Conservation (phyloP, 371 early-diverging fungal genomes). For the Paraphysoderma sedebokerense region DNA sequence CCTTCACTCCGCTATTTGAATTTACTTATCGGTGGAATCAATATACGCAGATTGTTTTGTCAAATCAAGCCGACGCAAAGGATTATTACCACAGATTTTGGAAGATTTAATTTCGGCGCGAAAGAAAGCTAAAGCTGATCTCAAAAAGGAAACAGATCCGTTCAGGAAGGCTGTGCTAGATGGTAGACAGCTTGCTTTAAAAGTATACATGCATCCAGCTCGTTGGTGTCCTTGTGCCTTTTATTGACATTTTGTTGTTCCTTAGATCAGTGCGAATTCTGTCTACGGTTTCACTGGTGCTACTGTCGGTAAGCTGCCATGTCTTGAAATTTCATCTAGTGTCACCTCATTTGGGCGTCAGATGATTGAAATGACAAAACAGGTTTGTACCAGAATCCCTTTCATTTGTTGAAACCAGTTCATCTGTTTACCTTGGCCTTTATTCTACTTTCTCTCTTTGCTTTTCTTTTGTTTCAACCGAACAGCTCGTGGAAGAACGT, state of each 20-base stretch:
- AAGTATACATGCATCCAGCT: conserved; percentile 21
- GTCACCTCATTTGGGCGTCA: conserved; percentile 96
- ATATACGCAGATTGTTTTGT: conserved; percentile 62
- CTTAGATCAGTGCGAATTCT: conserved; percentile 92
- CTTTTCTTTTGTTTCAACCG: too few relatives aligned
- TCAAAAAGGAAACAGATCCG: conserved; percentile 90
- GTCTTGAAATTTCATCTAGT: conserved; percentile 96
- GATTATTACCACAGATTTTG: conserved; percentile 89
- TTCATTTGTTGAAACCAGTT: not conserved
- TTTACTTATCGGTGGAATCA: too few relatives aligned
- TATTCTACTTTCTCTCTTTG: not conserved
- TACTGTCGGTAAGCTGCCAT: conserved; percentile 90
- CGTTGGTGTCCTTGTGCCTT: not conserved
- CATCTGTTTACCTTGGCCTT: too few relatives aligned
- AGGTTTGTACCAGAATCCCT: conserved; percentile 10
- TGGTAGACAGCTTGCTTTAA: conserved; percentile 96
- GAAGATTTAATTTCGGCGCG: conserved; percentile 85
- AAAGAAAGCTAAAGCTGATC: conserved; percentile 85
- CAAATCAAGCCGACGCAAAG: conserved; percentile 50
- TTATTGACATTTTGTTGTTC: not conserved
- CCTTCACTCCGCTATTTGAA: too few relatives aligned
- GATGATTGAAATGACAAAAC: conserved; percentile 93
- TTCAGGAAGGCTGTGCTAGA: conserved; percentile 85
- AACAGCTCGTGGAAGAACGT: conserved; percentile 61
- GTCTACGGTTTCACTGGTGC: conserved; percentile 99